A percentile compares a stretch with the other conserved stretches of the same genome.
phyloP scores from a whole-genome alignment of 2,329 filamentous ascomycete species.

The Pleoardoris graminearum region DNA sequence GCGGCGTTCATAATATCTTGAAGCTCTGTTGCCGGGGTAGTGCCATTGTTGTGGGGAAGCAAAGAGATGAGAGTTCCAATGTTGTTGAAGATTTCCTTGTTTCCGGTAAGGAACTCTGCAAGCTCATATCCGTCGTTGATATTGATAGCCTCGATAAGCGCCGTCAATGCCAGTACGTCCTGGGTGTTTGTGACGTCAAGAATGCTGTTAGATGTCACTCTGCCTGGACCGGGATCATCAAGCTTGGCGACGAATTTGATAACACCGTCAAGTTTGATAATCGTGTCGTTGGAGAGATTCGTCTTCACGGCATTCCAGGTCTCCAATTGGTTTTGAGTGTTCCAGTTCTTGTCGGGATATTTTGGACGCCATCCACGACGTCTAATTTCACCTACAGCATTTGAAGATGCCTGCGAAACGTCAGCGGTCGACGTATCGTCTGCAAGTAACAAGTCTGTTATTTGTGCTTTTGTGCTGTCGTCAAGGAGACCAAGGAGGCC shows the following conservation, averaged over 20 bases:
- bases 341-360: not conserved
- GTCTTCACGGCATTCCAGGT: not conserved
- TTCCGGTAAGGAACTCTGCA: not conserved
- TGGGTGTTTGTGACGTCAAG: not conserved
- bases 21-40: not conserved
- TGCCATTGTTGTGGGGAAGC: not conserved
- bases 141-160: not conserved
- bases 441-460: conserved; percentile 9
- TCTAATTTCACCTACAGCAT: not conserved
- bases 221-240: not conserved
- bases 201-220: not conserved
- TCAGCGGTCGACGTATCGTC: not conserved
- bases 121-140: not conserved
- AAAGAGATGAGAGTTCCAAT: not conserved
- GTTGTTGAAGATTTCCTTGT: not conserved
- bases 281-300: not conserved
- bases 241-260: not conserved
- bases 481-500: conserved; percentile 12
- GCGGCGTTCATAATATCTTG: not conserved
- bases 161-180: not conserved
- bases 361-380: not conserved
- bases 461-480: conserved; percentile 8
- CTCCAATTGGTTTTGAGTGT: not conserved
- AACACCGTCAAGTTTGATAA: not conserved
- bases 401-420: not conserved